Evolutionary conservation across 1,284 basidiomycete genomes (phyloP), one percentile per base, ranked within the genome.

Genomic region (Naganishia sp.): DNA sequence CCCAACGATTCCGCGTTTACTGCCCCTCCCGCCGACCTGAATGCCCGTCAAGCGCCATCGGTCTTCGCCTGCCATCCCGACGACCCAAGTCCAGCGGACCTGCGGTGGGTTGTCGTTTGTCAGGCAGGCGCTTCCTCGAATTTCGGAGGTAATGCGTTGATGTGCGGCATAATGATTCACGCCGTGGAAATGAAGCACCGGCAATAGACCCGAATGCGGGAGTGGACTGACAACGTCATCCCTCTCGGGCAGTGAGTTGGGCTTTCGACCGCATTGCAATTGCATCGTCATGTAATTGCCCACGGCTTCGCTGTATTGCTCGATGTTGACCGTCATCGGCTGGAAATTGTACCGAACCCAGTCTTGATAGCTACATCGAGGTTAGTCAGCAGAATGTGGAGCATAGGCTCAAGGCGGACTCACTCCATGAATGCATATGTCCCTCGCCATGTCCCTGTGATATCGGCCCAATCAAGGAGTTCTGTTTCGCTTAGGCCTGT

Each of bases 391-490:
- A 41, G 31, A 15, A 3, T 5, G 15, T 49, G 1, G 13, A 25
- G 13, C 10, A 58, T 41, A 6, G 35, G 25, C 15, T 17, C 10
- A 25, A 18, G 15, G 28, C 28, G 28, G 28, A 72, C 74, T 70
- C 62, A 77, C 75, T 78, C 75, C 45, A 78, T 55, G 66, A 78
- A 78, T n/a, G 77, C 75, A 66, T 78, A 78, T 1, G 73, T 75
- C 25, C 77, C 75, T 49, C 70, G 68, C 77, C 77, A 78, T 2
- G 57, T 21, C 0, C 76, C 77, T 23, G 69, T 65, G 0, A 76
- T 73, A 23, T 72, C 74, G 1, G 76, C 76, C 77, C 77, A 77
- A 53, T 78, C 77, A 72, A 71, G 73, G 1, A 74, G 64, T 17
- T 72, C 69, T n/a, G 58, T 68, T 6, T 50, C 58, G 13, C 47